phyloP scores from a whole-genome alignment of 495 filamentous ascomycete genomes.

The Penicillium odoratum region DNA sequence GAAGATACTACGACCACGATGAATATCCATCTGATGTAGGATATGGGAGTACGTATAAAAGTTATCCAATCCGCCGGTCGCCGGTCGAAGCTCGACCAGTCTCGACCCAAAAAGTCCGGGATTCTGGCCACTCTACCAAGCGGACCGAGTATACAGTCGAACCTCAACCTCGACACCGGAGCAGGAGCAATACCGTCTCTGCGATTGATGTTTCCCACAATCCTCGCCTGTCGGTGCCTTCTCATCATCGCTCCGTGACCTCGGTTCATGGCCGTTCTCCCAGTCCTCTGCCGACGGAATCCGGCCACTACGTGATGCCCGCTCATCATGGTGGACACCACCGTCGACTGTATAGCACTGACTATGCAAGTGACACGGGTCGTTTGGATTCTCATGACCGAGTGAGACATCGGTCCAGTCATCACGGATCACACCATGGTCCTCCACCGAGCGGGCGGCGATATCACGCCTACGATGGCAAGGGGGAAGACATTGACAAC shows the following conservation, averaged over 20 bases:
- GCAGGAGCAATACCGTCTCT: conserved; percentile 39
- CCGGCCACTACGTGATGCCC: conserved; percentile 33
- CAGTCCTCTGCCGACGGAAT: conserved; percentile 32
- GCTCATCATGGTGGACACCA: conserved; percentile 29
- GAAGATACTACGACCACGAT: conserved; percentile 30
- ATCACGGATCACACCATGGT: conserved; percentile 25
- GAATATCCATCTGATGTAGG: conserved; percentile 39
- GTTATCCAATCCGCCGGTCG: conserved; percentile 27
- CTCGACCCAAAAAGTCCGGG: conserved; percentile 35
- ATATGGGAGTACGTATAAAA: conserved; percentile 31
- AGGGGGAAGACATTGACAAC: conserved; percentile 62
- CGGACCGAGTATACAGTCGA: conserved; percentile 47
- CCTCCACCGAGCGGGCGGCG: conserved; percentile 28
- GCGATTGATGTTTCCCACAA: conserved; percentile 28
- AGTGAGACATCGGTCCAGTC: conserved; percentile 12
- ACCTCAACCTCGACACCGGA: conserved; percentile 33
- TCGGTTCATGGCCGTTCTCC: conserved; percentile 29
- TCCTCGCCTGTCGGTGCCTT: conserved; percentile 29
- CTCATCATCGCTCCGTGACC: conserved; percentile 32
- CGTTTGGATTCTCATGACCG: conserved; percentile 20
- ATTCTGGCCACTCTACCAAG: conserved; percentile 34
- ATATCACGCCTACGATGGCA: conserved; percentile 35
- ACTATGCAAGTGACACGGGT: conserved; percentile 46
- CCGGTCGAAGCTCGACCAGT: conserved; percentile 40
- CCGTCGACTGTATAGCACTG: conserved; percentile 34